Conservation (phyloP, 106 monocot genomes). For the Chionographis japonica region DNA sequence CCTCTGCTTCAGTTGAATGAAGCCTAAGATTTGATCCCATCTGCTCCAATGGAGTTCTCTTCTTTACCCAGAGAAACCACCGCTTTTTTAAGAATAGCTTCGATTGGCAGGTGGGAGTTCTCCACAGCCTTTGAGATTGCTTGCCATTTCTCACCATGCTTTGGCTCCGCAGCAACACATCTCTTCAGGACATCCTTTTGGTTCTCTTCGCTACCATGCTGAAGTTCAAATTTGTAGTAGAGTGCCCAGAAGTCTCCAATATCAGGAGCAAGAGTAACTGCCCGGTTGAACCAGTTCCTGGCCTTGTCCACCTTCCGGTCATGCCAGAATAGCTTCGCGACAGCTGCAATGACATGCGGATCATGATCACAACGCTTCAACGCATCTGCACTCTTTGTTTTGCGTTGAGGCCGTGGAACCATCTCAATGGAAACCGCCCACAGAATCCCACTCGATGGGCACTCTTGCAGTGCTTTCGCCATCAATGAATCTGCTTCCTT, state of each 20-base stretch:
- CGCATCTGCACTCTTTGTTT: slow-evolving; percentile 81
- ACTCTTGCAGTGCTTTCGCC: slow-evolving; percentile 96
- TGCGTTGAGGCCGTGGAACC: slow-evolving; percentile 80
- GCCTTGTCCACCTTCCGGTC: slow-evolving; percentile 97
- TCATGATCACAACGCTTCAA: slow-evolving; percentile 75
- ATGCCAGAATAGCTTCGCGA: slow-evolving; percentile 89
- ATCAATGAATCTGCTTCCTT: slow-evolving; percentile 81
- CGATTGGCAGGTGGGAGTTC: slow-evolving; percentile 76
- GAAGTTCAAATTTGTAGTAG: slow-evolving; percentile 95
- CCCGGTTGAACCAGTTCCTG: slow-evolving; percentile 85
- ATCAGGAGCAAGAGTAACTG: slow-evolving; percentile 87
- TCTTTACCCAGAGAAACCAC: slow-evolving; percentile 74
- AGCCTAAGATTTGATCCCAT: slow-evolving; percentile 34
- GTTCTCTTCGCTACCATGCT: slow-evolving; percentile 82
- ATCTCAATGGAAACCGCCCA: slow-evolving; percentile 95
- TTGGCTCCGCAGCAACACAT: slow-evolving; percentile 83
- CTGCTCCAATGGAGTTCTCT: slow-evolving; percentile 41
- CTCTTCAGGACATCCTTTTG: slow-evolving; percentile 83
- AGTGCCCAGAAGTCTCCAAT: slow-evolving; percentile 92
- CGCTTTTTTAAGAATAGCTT: slow-evolving; percentile 84
- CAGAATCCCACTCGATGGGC: slow-evolving; percentile 85
- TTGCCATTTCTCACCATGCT: slow-evolving; percentile 95
- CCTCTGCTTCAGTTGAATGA: not conserved
- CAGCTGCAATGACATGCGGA: slow-evolving; percentile 86
- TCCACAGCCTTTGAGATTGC: slow-evolving; percentile 83